These are phyloP conservation scores for Fraxinus excelsior DNA, from an alignment of 257 asterid genomes.

Conservation along the genomic window DNA sequence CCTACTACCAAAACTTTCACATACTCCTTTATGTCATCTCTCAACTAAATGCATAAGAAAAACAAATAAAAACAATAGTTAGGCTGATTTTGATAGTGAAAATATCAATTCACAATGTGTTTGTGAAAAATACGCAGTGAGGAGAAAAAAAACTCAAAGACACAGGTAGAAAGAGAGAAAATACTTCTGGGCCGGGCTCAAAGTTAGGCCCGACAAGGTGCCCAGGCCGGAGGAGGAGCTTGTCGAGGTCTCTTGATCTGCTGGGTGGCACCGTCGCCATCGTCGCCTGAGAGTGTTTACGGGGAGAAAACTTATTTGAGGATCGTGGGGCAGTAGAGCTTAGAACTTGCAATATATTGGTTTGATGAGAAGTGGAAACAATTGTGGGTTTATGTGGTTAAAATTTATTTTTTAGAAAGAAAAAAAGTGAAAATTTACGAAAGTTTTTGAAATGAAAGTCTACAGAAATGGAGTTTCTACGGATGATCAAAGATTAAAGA, in stretches of 20 bases:
- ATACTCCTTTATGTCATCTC: conserved; percentile 78
- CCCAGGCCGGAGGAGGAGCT: conserved; percentile 89
- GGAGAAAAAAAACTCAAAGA: background rate
- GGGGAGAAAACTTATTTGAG: background rate
- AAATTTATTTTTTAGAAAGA: no score
- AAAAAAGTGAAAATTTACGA: no score
- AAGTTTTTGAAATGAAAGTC: no score
- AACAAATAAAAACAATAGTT: conserved; percentile 17
- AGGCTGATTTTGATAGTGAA: background rate
- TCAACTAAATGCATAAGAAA: conserved; percentile 47
- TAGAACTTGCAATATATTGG: background rate
- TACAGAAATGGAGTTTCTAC: no score
- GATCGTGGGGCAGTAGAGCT: conserved; percentile 31
- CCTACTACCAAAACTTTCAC: conserved; percentile 90
- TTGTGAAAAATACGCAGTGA: conserved; percentile 19
- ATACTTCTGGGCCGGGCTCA: conserved; percentile 76
- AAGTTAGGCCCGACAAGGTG: conserved; percentile 74
- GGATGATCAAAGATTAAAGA: no score
- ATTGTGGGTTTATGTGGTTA: no score
- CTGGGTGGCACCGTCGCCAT: conserved; percentile 80
- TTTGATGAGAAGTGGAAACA: no score
- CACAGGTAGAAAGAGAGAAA: background rate
- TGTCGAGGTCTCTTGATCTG: conserved; percentile 96
- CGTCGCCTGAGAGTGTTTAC: background rate
- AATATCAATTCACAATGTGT: conserved; percentile 23